A percentile compares a stretch with the other conserved stretches of the same genome.
Conservation (phyloP, 2,329 filamentous ascomycete genomes). For the Cylindrodendrum hubeiense region DNA sequence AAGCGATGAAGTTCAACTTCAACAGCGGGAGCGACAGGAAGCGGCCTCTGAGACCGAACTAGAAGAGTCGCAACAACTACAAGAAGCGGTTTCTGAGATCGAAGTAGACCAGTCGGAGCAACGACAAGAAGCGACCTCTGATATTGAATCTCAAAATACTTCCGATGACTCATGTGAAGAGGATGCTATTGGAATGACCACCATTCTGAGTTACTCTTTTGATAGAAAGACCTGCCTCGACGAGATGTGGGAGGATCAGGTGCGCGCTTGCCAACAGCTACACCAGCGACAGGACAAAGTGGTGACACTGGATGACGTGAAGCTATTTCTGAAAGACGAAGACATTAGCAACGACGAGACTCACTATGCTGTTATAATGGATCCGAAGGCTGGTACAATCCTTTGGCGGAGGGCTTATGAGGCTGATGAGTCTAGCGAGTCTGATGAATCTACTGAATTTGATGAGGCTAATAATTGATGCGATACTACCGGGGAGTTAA, state of each 20-base stretch:
- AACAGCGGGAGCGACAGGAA: background rate
- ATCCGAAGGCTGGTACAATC: slow-evolving; percentile 59
- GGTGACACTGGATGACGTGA: slow-evolving; percentile 38
- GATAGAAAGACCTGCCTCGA: slow-evolving; percentile 40
- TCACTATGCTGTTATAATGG: slow-evolving; percentile 56
- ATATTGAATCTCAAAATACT: too few relatives aligned
- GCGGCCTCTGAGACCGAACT: too few relatives aligned
- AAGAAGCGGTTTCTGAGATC: slow-evolving; percentile 17
- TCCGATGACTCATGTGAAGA: background rate
- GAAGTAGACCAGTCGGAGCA: background rate
- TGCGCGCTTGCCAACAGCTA: background rate
- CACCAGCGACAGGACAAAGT: slow-evolving; percentile 1
- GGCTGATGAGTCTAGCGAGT: background rate
- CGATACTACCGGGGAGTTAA: too few relatives aligned
- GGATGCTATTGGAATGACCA: slow-evolving; percentile 38
- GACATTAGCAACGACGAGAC: slow-evolving; percentile 46
- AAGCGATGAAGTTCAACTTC: slow-evolving; percentile 38
- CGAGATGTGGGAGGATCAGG: slow-evolving; percentile 30
- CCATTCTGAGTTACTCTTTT: slow-evolving; percentile 38
- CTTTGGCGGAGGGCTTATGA: slow-evolving; percentile 52
- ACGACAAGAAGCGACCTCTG: slow-evolving; percentile 17
- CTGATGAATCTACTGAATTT: too few relatives aligned
- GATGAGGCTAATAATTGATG: background rate
- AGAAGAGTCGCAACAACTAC: slow-evolving; percentile 1
- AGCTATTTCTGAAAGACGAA: slow-evolving; percentile 38